Evolutionary conservation across 78 protist genomes (phyloP).

Genomic region (Dictyostelium capitatum): DNA sequence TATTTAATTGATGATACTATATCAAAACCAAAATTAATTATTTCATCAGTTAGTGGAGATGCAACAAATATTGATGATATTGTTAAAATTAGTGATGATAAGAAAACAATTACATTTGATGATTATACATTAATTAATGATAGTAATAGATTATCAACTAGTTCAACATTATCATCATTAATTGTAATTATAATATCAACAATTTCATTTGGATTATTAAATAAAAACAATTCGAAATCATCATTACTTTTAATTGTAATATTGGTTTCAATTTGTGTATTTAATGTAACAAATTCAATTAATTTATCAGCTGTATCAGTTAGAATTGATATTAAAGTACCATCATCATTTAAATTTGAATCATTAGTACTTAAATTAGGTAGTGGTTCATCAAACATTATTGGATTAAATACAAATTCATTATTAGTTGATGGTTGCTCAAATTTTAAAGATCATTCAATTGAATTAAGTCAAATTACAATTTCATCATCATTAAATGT

Average conservation of each 20-base stretch:
- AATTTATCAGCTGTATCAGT: constrained; percentile 18
- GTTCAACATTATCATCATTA: not conserved
- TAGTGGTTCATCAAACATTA: not conserved
- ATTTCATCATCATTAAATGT: not conserved
- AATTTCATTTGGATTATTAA: not conserved
- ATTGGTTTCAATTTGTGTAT: not conserved
- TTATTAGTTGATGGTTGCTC: not conserved
- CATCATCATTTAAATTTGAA: constrained; percentile 19
- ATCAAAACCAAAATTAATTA: not conserved
- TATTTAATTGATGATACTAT: constrained; percentile 5
- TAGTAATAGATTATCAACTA: not conserved
- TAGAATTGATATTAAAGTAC: constrained; percentile 32
- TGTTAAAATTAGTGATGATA: not conserved
- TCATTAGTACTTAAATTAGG: not conserved
- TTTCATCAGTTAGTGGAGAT: not conserved
- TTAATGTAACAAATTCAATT: constrained; percentile 1
- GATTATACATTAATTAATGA: not conserved
- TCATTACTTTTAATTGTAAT: not conserved
- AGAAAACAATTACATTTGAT: constrained; percentile 3
- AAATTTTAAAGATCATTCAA: not conserved
- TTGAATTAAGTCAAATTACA: constrained; percentile 1
- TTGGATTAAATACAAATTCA: not conserved
- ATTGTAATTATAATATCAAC: not conserved
- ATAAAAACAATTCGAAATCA: not conserved
- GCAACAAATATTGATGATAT: not conserved